phyloP scores from a whole-genome alignment of 768 basidiomycete species.

The Phaeolepiota aurea region DNA sequence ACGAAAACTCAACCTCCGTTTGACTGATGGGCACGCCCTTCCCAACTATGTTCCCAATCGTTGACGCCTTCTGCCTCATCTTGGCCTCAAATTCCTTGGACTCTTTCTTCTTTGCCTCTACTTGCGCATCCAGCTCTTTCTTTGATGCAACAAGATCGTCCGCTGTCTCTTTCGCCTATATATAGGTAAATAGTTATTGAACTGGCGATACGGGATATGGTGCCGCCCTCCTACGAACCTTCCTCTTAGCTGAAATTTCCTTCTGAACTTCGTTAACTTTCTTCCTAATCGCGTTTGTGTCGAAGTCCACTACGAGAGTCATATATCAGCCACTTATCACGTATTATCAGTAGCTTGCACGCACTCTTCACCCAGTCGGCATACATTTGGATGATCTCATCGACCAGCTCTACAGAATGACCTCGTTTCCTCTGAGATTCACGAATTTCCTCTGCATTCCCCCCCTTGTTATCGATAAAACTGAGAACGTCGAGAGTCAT shows the following conservation, averaged over 20 bases:
- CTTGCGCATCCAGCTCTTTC: constrained; percentile 75
- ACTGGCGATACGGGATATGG: background rate
- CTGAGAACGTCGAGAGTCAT: constrained; percentile 81
- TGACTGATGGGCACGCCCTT: constrained; percentile 76
- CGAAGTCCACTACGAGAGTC: constrained; percentile 67
- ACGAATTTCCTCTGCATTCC: constrained; percentile 82
- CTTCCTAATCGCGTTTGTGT: constrained; percentile 69
- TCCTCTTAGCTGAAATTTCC: constrained; percentile 90
- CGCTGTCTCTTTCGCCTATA: constrained; percentile 86
- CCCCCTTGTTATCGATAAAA: constrained; percentile 85
- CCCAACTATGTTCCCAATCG: constrained; percentile 90
- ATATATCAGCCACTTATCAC: constrained; percentile 3
- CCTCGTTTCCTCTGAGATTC: constrained; percentile 92
- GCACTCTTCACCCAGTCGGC: constrained; percentile 89
- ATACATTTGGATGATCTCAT: constrained; percentile 91
- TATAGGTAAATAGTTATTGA: no score
- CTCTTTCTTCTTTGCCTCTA: constrained; percentile 68
- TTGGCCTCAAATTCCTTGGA: constrained; percentile 65
- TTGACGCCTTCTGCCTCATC: constrained; percentile 76
- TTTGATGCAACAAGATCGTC: constrained; percentile 83
- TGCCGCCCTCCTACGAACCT: constrained; percentile 35
- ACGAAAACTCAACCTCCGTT: constrained; percentile 61
- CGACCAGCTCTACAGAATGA: constrained; percentile 84
- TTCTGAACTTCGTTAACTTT: constrained; percentile 90
- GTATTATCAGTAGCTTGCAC: constrained; percentile 19